Evolutionary conservation across 441 rosid genomes (phyloP), one percentile per base, ranked within the genome.

Genomic region (Erysimum cheiri): DNA sequence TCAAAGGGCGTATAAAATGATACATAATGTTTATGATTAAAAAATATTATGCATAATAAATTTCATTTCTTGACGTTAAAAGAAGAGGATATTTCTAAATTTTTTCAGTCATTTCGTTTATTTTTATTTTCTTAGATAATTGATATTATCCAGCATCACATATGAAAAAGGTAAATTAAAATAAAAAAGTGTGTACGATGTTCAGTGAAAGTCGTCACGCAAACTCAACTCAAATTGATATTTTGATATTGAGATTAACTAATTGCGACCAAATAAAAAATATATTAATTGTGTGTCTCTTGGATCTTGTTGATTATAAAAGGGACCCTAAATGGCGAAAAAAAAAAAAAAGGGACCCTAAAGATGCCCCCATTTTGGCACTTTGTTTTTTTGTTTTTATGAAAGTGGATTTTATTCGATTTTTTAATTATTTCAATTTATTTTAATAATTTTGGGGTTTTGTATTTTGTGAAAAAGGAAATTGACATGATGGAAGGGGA

Each of bases 401-500:
- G 7, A 58, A 54, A 54, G 31, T 3, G 22, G 50, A 17, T 43
- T 19, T 1, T 33, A 22, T 56, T 44, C 3, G 26, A 48, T 24
- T 47, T 11, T 5, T 47, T 39, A 11, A 3, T 10, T 12, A 39
- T 39, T 0, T 31, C 33, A 12, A 46, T 8, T 15, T 15, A 8
- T 47, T 26, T 26, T 32, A 9, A 47, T 14, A 48, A 12, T 14
- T 49, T 0, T 35, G 48, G 72, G 39, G 12, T 55, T 56, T 64
- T 59, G 58, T 69, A 58, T 69, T 22, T 36, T 40, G 53, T 58
- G 53, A 49, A 57, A 64, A 65, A 65, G 32, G 12, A 48, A 22
- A 48, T 43, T 10, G 31, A 65, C 60, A 29, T 47, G 71, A 58
- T 72, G 43, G 36, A 47, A 36, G 53, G 60, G 67, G 60, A 67